Conservation (phyloP, 805 yeast species). For the Yamadazyma phyllophila region DNA sequence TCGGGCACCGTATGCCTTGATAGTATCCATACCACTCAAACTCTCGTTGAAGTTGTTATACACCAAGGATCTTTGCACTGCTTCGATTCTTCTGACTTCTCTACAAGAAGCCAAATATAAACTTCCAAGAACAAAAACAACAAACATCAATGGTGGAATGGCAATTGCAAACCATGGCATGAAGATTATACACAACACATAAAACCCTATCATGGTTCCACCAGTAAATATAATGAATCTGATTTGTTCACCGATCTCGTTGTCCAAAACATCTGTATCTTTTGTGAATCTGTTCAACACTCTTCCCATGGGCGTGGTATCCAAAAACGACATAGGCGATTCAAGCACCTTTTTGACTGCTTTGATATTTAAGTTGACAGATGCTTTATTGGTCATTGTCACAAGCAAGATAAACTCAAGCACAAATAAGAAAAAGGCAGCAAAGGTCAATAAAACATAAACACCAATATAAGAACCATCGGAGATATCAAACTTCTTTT, state of each 20-base stretch:
- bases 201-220: constrained; percentile 56
- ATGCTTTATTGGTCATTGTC: constrained; percentile 49
- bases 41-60: constrained; percentile 37
- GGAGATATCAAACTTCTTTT: constrained; percentile 47
- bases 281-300: constrained; percentile 82
- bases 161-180: constrained; percentile 41
- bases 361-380: constrained; percentile 52
- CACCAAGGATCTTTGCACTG: constrained; percentile 36
- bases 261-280: constrained; percentile 80
- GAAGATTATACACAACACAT: constrained; percentile 31
- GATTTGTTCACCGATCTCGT: constrained; percentile 68
- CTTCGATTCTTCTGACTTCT: constrained; percentile 37
- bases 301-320: constrained; percentile 83
- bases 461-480: constrained; percentile 68
- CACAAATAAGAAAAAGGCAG: constrained; percentile 44
- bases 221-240: constrained; percentile 57
- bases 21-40: constrained; percentile 33
- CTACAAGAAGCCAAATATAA: constrained; percentile 34
- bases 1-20: constrained; percentile 29
- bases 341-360: constrained; percentile 62
- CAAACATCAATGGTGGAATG: constrained; percentile 26
- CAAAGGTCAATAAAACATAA: constrained; percentile 57
- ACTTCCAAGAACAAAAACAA: constrained; percentile 24
- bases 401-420: constrained; percentile 47
- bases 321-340: constrained; percentile 80